Evolutionary conservation across 805 yeast species (phyloP).

Genomic region (Suhomyces prunicola): DNA sequence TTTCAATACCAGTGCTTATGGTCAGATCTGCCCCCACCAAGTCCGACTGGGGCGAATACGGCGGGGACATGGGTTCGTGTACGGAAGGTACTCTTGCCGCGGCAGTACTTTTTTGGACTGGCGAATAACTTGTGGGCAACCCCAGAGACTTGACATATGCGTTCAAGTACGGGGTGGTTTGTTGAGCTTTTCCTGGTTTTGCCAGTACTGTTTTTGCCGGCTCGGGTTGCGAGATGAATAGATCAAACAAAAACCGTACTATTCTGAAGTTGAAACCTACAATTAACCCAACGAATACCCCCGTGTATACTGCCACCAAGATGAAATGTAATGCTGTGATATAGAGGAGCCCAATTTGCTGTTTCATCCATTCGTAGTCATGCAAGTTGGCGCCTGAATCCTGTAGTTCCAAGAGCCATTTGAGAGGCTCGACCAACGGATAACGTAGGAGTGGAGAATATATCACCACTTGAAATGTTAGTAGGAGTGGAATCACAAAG

Average conservation of each 20-base stretch:
- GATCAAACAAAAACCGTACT: slow-evolving; percentile 7
- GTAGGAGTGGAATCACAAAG: slow-evolving; percentile 6
- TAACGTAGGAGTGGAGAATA: slow-evolving; percentile 11
- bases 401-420: slow-evolving; percentile 10
- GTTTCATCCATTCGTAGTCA: slow-evolving; percentile 9
- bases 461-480: slow-evolving; percentile 8
- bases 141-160: neutral
- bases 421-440: slow-evolving; percentile 10
- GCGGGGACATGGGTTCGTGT: slow-evolving; percentile 1
- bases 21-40: slow-evolving; percentile 2
- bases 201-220: neutral
- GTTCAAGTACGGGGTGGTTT: neutral
- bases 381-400: neutral
- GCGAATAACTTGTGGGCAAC: neutral
- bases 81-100: neutral
- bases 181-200: neutral
- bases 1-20: neutral
- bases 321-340: slow-evolving; percentile 7
- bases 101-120: neutral
- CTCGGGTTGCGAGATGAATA: neutral
- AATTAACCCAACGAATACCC: slow-evolving; percentile 9
- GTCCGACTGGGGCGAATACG: neutral
- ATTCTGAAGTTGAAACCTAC: slow-evolving; percentile 7
- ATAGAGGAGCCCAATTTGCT: slow-evolving; percentile 8
- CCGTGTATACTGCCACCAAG: slow-evolving; percentile 8